Percentiles rank a stretch among this genome's conserved stretches.
Evolutionary conservation across 768 basidiomycete species (phyloP).

Genomic region (Tulasnella sp.): DNA sequence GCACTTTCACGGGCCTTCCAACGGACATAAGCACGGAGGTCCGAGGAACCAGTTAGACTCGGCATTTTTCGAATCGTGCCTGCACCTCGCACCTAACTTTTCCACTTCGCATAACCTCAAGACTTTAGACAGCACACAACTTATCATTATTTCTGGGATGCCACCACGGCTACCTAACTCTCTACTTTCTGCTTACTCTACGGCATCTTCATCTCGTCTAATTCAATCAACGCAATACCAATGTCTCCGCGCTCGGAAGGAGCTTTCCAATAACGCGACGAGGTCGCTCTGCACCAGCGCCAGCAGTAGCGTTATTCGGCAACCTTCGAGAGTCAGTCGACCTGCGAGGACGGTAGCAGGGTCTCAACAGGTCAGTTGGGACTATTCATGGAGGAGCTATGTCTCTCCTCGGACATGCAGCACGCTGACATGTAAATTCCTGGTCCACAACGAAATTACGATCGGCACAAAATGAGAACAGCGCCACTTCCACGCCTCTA

Average conservation of each 20-base stretch:
- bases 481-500: conserved; percentile 69
- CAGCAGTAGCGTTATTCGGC: neutral
- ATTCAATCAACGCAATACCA: neutral
- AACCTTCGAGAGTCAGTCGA: neutral
- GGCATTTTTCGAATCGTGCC: neutral
- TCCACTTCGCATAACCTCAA: neutral
- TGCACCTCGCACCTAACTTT: neutral
- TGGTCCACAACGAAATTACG: neutral
- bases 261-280: neutral
- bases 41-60: neutral
- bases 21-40: neutral
- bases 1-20: neutral
- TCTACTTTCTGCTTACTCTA: neutral
- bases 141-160: neutral
- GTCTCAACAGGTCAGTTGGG: neutral
- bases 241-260: neutral
- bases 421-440: neutral
- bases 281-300: neutral
- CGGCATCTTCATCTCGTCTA: neutral
- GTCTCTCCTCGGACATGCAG: neutral
- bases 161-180: conserved; percentile 6
- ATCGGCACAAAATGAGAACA: conserved; percentile 25
- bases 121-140: neutral
- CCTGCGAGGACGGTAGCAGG: neutral
- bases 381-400: neutral